Conservation (phyloP, 2,329 filamentous ascomycete genomes). For the Xylariomycetidae sp. region DNA sequence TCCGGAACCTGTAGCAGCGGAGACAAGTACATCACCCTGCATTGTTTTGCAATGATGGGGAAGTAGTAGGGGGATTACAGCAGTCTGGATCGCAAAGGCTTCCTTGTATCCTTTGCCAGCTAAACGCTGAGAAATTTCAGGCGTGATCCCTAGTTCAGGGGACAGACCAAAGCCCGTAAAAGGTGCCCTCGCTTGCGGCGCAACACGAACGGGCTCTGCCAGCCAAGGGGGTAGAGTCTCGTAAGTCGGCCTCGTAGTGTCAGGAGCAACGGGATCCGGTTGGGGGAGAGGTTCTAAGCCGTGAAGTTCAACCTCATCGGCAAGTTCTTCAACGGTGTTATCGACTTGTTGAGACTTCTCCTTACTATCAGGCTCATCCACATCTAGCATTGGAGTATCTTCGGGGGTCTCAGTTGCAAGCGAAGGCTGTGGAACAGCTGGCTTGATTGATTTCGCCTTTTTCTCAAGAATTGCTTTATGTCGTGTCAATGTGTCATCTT, state of each 20-base stretch:
- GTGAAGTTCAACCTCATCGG: conserved; percentile 47
- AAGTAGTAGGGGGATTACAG: conserved; percentile 74
- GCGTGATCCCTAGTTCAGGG: conserved; percentile 56
- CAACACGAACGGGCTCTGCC: conserved; percentile 66
- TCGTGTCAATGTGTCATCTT: conserved; percentile 22
- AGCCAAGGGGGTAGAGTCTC: conserved; percentile 80
- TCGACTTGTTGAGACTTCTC: conserved; percentile 12
- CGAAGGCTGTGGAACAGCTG: conserved; percentile 36
- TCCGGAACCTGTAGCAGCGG: conserved; percentile 89
- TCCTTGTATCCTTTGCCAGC: conserved; percentile 63
- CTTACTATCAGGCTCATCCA: conserved; percentile 12
- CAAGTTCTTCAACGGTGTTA: conserved; percentile 8
- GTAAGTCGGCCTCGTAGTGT: conserved; percentile 60
- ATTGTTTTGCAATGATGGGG: conserved; percentile 53
- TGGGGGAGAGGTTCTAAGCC: conserved; percentile 81
- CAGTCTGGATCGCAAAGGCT: conserved; percentile 76
- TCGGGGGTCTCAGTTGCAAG: conserved; percentile 15
- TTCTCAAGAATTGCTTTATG: conserved; percentile 52
- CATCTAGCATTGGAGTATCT: conserved; percentile 26
- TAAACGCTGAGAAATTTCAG: conserved; percentile 57
- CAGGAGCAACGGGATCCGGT: conserved; percentile 57
- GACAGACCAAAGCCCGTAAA: conserved; percentile 46
- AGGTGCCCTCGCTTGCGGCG: conserved; percentile 51
- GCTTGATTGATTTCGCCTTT: conserved; percentile 49
- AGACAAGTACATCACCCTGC: conserved; percentile 78